Base-by-base conservation (phyloP, 2,329 filamentous ascomycete species). In the Metarhizium rileyi region DNA sequence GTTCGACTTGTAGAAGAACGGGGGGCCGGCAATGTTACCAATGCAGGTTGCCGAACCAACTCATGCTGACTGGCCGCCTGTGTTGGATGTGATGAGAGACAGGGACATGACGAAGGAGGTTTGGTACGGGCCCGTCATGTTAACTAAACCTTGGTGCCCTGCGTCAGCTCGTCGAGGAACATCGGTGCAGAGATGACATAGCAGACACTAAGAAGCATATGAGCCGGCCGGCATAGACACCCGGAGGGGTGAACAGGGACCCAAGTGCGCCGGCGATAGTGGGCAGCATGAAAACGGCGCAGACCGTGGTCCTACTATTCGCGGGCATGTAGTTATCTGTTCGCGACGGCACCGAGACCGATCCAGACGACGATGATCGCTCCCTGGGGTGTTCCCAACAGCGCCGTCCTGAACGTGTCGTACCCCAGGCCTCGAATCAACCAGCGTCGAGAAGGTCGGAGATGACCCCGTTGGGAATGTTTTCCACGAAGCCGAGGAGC, bases 1-100 rank as follows among this genome's bases (percentile, higher is more conserved):
- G n/a, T 69, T 58, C 0, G 71, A 63, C 46, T 74, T 74, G 62
- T 81, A 84, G 64, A 83, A 83, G 62, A 83, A 82, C n/a, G n/a
- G n/a, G 0, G 81, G 81, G 0, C 79, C 76, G 4, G 71, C 73
- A 40, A 83, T 80, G 56, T 83, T 83, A 5, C 79, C 80, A 1
- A 75, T 70, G 56, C 78, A 81, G 50, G 77, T 77, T n/a, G 0
- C 77, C 78, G 9, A 83, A 67, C 64, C 80, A 82, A 2, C 81
- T 68, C 50, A 80, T 73, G 1, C 76, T 78, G 78, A 80, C 53
- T 81, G 77, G 0, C 78, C 78, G 1, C 68, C 71, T 0, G 70
- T 72, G 55, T 78, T 77, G 35, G 71, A 71, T 0, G 72, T 74
- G 40, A 71, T 70, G 51, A 76, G 67, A 1, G 69, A 70, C 0